Evolutionary conservation across 345 rosid species (phyloP).

Genomic region (Noccaea caerulescens): DNA sequence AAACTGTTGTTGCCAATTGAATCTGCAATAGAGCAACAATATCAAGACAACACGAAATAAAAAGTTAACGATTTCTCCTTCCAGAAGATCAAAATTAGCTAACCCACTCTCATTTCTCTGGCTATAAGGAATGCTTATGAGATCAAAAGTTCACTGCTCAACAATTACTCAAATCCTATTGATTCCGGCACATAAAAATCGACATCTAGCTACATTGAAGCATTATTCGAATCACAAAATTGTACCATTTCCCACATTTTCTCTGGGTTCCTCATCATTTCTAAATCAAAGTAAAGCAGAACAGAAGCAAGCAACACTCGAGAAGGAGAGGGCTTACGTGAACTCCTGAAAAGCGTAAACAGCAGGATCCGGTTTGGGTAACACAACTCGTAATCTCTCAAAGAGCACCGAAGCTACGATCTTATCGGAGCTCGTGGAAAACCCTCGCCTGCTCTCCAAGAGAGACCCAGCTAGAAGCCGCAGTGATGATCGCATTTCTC

Average conservation of each 20-base stretch:
- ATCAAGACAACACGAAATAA: neutral
- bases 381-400: slow-evolving; percentile 89
- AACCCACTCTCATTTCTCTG: neutral
- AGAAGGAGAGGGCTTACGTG: slow-evolving; percentile 58
- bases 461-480: slow-evolving; percentile 45
- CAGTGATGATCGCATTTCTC: slow-evolving; percentile 57
- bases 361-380: slow-evolving; percentile 87
- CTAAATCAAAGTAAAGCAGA: neutral
- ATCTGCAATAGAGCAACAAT: slow-evolving; percentile 48
- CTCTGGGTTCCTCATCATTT: slow-evolving; percentile 16
- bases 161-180: neutral
- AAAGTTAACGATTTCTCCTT: neutral
- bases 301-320: neutral
- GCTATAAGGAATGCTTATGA: neutral
- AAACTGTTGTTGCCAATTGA: slow-evolving; percentile 87
- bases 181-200: neutral
- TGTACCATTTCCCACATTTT: neutral
- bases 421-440: slow-evolving; percentile 70
- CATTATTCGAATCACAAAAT: neutral
- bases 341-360: slow-evolving; percentile 94
- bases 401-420: slow-evolving; percentile 90
- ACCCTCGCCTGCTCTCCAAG: slow-evolving; percentile 46
- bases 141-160: neutral
- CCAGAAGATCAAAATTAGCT: slow-evolving; percentile 1
- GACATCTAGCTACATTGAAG: neutral